A percentile compares a stretch with the other conserved stretches of the same genome.
Evolutionary conservation across 176 grass and related monocot genomes (phyloP).

Genomic region (Paspalum vaginatum): DNA sequence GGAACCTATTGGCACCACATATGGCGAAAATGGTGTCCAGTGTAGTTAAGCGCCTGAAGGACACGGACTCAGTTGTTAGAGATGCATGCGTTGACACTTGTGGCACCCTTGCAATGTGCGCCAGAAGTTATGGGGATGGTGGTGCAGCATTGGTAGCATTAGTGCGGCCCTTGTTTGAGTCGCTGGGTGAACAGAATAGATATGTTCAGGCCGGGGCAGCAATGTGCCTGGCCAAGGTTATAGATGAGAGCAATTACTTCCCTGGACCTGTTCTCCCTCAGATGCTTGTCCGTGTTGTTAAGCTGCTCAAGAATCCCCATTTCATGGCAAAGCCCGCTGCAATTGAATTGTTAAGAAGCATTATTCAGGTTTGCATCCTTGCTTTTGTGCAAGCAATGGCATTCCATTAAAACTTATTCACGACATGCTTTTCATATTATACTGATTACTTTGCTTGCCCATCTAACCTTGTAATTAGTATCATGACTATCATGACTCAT

Average conservation of each 20-base stretch:
- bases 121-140: conserved; percentile 47
- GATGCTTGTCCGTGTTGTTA: conserved; percentile 81
- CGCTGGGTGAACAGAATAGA: conserved; percentile 87
- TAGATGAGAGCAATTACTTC: conserved; percentile 79
- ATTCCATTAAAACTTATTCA: background rate
- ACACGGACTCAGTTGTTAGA: conserved; percentile 82
- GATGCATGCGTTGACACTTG: conserved; percentile 91
- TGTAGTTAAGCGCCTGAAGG: conserved; percentile 77
- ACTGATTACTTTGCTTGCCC: conserved; percentile 9
- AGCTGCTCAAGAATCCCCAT: conserved; percentile 93
- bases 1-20: conserved; percentile 64
- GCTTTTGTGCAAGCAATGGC: background rate
- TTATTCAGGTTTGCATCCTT: conserved; percentile 77
- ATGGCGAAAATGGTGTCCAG: conserved; percentile 65
- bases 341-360: conserved; percentile 94
- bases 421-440: background rate
- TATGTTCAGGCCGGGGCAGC: conserved; percentile 81
- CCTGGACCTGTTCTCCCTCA: conserved; percentile 73
- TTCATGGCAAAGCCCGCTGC: conserved; percentile 95
- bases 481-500: background rate
- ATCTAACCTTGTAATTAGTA: conserved; percentile 18
- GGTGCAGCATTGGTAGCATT: conserved; percentile 63
- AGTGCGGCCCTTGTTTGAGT: conserved; percentile 82
- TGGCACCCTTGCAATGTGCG: conserved; percentile 67
- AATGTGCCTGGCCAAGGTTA: conserved; percentile 83